Conservation (phyloP, 2,329 filamentous ascomycete genomes). For the Aaosphaeria pasadenensis region DNA sequence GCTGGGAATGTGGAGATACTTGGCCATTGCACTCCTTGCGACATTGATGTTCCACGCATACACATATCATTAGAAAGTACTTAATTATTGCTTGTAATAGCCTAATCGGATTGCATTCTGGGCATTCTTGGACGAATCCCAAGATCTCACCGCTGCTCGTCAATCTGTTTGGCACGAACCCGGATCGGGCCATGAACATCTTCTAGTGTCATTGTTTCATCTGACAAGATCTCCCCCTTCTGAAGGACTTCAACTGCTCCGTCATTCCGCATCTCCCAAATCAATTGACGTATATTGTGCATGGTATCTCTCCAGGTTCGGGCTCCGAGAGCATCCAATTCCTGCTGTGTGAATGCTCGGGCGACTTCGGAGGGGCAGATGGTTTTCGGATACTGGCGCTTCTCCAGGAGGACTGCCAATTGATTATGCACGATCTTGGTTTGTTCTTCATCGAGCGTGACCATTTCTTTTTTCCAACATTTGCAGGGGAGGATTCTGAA, state of each 20-base stretch:
- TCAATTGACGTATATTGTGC: conserved; percentile 40
- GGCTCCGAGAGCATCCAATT: conserved; percentile 31
- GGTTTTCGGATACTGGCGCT: conserved; percentile 46
- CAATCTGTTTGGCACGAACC: conserved; percentile 23
- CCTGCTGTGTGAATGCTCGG: conserved; percentile 40
- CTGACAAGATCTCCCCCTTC: conserved; percentile 41
- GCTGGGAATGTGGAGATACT: too few relatives aligned
- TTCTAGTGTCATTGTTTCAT: conserved; percentile 23
- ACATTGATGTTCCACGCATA: too few relatives aligned
- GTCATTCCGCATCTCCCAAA: conserved; percentile 41
- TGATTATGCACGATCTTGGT: conserved; percentile 11
- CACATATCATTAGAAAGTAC: too few relatives aligned
- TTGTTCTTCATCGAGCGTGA: conserved; percentile 18
- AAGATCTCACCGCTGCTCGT: background rate
- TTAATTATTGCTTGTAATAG: too few relatives aligned
- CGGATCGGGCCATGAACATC: conserved; percentile 48
- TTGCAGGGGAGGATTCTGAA: too few relatives aligned
- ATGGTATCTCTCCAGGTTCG: conserved; percentile 48
- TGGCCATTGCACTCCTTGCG: too few relatives aligned
- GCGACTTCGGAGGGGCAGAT: conserved; percentile 54
- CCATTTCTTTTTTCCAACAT: background rate
- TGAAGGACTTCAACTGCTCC: conserved; percentile 50
- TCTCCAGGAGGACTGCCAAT: conserved; percentile 25
- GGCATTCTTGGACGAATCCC: background rate
- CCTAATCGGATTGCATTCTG: too few relatives aligned